Evolutionary conservation across 306 rosid genomes (phyloP), one percentile per base, ranked within the genome.

Genomic region (Cicer cuneatum): DNA sequence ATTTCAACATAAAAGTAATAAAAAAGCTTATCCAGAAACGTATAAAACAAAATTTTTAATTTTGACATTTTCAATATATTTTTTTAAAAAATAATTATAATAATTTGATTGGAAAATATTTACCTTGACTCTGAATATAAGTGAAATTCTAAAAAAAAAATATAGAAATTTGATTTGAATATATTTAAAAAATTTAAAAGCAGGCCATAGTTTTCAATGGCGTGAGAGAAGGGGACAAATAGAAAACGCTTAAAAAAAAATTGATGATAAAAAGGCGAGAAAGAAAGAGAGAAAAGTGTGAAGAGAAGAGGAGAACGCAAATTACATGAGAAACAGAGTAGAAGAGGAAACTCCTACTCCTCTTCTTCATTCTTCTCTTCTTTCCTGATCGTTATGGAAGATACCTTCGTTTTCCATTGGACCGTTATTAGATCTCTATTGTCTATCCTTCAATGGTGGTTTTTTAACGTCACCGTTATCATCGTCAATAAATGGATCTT

Each of bases 401-500:
- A 91, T 56, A 68, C 79, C 80, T 43, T 82, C 69, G 24, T 88
- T 80, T 88, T 79, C 64, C 92, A 91, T 75, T 91, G 92, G 97
- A 87, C 72, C 78, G 85, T 81, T 9, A 6, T 89, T 84, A 88
- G 96, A 93, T 93, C 98, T 83, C 90, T 93, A 33, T 66, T 93
- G 10, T 92, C 94, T 11, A 91, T 93, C 75, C 82, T 93, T 79
- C 98, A 93, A 71, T 93, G 98, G 98, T 93, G 98, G 98, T 73
- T 78, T 43, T 93, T 93, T 89, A 93, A 93, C 68, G 98, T 93
- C 84, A 84, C 96, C 39, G 96, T 93, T 1, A 91, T 93, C 72
- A 91, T 93, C 80, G 87, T 93, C 78, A 93, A 93, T 92, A 93
- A 93, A 82, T 93, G 98, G 98, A 93, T 93, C 97, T 93, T 93